These are phyloP conservation scores for Venturia aucupariae DNA, from an alignment of 2,329 filamentous ascomycete genomes.

Conservation along the genomic window DNA sequence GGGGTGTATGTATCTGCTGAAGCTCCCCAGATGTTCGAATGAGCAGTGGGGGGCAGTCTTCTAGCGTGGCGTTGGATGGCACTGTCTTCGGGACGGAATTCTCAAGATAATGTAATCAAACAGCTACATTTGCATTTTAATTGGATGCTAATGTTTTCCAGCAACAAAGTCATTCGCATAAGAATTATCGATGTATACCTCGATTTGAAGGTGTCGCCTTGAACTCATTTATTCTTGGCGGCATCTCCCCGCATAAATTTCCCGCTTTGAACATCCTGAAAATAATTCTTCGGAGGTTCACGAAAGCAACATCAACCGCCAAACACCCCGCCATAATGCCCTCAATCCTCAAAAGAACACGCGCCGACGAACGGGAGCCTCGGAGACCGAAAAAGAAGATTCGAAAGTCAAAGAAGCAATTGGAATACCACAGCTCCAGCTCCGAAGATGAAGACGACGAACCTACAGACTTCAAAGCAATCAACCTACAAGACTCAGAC, in stretches of 20 bases:
- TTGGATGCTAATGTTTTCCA: neutral
- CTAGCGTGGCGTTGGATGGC: neutral
- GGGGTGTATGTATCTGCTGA: neutral
- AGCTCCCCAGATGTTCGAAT: conserved; percentile 1
- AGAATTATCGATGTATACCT: neutral
- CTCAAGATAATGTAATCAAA: neutral
- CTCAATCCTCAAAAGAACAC: conserved; percentile 43
- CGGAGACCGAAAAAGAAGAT: conserved; percentile 9
- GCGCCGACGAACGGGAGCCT: conserved; percentile 42
- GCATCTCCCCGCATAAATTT: neutral
- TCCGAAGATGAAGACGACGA: conserved; percentile 42
- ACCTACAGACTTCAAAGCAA: conserved; percentile 24
- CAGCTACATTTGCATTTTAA: neutral
- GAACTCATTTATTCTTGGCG: neutral
- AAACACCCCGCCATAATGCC: conserved; percentile 22
- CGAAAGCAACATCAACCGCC: neutral
- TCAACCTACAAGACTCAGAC: conserved; percentile 30
- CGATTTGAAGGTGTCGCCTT: neutral
- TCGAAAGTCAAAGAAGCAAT: conserved; percentile 55
- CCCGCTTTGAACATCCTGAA: neutral
- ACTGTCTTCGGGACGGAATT: neutral
- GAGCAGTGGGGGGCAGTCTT: neutral
- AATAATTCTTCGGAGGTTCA: neutral
- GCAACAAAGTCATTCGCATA: neutral
- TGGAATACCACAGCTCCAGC: conserved; percentile 54